Evolutionary conservation across 148 eudicot species (phyloP).

Genomic region (Hydrangea macrophylla): DNA sequence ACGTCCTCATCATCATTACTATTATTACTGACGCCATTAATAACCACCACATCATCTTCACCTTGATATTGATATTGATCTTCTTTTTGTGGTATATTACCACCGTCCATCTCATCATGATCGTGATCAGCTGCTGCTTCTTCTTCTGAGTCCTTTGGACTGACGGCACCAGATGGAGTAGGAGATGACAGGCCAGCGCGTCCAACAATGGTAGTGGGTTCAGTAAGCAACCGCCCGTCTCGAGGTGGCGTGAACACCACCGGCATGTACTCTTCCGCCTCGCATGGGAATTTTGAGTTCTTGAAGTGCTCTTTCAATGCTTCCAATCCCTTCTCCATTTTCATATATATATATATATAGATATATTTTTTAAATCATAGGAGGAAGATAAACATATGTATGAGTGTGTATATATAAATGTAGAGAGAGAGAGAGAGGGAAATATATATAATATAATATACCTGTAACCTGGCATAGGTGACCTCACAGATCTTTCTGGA

Average conservation of each 20-base stretch:
- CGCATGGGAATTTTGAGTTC: slow-evolving; percentile 91
- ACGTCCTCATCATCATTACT: neutral
- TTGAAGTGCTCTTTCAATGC: slow-evolving; percentile 92
- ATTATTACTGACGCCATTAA: neutral
- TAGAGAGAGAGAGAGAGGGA: neutral
- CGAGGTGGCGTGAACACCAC: slow-evolving; percentile 85
- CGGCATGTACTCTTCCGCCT: slow-evolving; percentile 80
- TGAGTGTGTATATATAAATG: neutral
- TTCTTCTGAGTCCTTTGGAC: slow-evolving; percentile 3
- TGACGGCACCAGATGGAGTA: slow-evolving; percentile 1
- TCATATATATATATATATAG: neutral
- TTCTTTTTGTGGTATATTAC: neutral
- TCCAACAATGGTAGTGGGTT: slow-evolving; percentile 58
- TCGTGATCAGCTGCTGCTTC: slow-evolving; percentile 11
- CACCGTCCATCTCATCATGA: neutral
- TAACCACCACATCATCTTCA: neutral
- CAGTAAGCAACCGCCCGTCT: slow-evolving; percentile 56
- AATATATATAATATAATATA: neutral
- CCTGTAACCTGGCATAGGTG: slow-evolving; percentile 66
- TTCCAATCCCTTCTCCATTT: slow-evolving; percentile 56
- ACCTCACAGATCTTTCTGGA: slow-evolving; percentile 92
- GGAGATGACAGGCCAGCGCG: slow-evolving; percentile 14
- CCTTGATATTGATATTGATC: too few relatives aligned
- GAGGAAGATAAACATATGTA: neutral
- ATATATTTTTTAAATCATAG: neutral